Conservation (phyloP, 495 filamentous ascomycete genomes). For the Talaromyces liani region DNA sequence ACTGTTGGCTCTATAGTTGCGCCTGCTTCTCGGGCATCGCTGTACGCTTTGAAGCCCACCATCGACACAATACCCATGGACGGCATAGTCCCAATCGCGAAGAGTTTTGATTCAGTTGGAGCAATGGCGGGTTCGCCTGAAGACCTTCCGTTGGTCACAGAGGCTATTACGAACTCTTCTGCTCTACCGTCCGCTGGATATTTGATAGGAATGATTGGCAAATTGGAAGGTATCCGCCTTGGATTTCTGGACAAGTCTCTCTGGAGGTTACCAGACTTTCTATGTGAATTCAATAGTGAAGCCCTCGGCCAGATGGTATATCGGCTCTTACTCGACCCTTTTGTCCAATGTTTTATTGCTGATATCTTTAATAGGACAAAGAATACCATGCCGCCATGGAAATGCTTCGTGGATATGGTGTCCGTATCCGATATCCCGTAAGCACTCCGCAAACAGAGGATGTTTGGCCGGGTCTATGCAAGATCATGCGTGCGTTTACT, state of each 20-base stretch:
- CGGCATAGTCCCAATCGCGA: conserved; percentile 11
- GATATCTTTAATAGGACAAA: not conserved
- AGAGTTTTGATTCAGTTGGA: conserved; percentile 21
- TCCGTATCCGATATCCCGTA: not conserved
- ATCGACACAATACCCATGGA: conserved; percentile 15
- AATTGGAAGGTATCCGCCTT: not conserved
- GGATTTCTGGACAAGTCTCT: not conserved
- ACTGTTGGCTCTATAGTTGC: conserved; percentile 32
- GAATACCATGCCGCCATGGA: not conserved
- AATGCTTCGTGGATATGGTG: not conserved
- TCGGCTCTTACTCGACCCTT: not conserved
- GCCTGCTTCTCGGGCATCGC: conserved; percentile 26
- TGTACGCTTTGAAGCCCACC: conserved; percentile 30
- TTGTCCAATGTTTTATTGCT: not conserved
- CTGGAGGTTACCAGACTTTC: not conserved
- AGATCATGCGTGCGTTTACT: not conserved
- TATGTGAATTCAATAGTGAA: not conserved
- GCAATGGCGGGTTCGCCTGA: conserved; percentile 23
- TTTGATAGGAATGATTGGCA: not conserved
- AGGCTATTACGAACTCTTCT: not conserved
- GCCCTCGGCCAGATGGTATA: not conserved
- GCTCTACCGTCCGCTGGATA: not conserved
- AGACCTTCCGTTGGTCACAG: conserved; percentile 13
- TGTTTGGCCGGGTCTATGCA: not conserved
- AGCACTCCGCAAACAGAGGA: not conserved